A percentile compares a stretch with the other conserved stretches of the same genome.
Evolutionary conservation across 148 eudicot genomes (phyloP).

Genomic region (Rhododendron simsii): DNA sequence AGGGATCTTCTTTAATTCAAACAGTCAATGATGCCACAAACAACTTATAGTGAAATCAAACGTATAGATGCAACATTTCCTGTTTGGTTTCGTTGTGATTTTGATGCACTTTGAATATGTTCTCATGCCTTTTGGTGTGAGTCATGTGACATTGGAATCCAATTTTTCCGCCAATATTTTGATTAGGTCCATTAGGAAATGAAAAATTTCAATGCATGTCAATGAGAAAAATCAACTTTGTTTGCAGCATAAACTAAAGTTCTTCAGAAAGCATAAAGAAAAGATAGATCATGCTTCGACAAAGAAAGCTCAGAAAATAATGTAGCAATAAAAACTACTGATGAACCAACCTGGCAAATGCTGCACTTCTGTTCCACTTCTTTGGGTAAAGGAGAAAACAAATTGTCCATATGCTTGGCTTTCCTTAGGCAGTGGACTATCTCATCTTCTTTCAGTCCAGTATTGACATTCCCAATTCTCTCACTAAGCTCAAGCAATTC

Average conservation of each 20-base stretch:
- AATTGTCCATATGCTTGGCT: conserved; percentile 39
- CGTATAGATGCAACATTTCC: background rate
- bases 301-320: background rate
- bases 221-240: background rate
- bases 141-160: background rate
- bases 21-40: background rate
- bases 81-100: background rate
- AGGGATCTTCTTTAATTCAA: background rate
- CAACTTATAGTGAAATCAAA: background rate
- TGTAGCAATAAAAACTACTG: background rate
- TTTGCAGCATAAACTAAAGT: background rate
- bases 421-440: conserved; percentile 64
- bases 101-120: background rate
- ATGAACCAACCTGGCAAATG: conserved; percentile 62
- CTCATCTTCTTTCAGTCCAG: conserved; percentile 83
- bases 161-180: background rate
- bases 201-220: background rate
- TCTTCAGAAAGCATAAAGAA: background rate
- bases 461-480: conserved; percentile 76
- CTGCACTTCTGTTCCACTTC: conserved; percentile 71
- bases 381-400: conserved; percentile 22
- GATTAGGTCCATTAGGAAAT: background rate
- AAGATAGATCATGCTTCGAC: background rate
- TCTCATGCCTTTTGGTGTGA: background rate
- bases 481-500: conserved; percentile 92